Evolutionary conservation across 106 monocot genomes (phyloP).

Genomic region (Platanthera guangdongensis): DNA sequence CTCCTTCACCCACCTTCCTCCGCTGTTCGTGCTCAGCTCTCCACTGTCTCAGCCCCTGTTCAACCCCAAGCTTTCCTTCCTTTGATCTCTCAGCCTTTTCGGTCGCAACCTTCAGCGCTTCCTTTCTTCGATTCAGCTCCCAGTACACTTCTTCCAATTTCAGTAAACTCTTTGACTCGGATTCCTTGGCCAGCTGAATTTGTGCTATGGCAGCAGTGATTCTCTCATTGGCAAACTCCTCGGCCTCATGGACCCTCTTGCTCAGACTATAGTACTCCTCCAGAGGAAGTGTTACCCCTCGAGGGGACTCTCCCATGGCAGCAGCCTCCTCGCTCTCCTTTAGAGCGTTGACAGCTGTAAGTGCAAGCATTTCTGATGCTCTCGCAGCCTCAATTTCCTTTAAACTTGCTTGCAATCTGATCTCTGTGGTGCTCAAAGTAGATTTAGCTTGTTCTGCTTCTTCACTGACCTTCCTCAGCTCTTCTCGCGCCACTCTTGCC

Average conservation of each 20-base stretch:
- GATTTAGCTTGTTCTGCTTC: constrained; percentile 12
- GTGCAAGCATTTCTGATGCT: constrained; percentile 7
- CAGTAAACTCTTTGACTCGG: constrained; percentile 12
- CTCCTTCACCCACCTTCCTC: constrained; percentile 15
- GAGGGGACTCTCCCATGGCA: constrained; percentile 4
- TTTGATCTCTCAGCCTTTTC: constrained; percentile 13
- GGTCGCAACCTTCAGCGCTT: constrained; percentile 9
- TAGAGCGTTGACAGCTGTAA: constrained; percentile 5
- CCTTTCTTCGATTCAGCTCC: constrained; percentile 13
- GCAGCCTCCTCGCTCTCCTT: constrained; percentile 10
- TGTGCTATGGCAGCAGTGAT: constrained; percentile 7
- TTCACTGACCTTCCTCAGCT: constrained; percentile 2
- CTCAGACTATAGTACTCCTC: constrained; percentile 20
- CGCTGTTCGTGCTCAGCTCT: constrained; percentile 19
- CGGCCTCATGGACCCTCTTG: constrained; percentile 20
- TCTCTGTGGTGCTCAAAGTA: constrained; percentile 10
- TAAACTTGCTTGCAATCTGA: constrained; percentile 9
- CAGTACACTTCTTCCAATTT: constrained; percentile 14
- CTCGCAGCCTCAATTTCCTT: constrained; percentile 13
- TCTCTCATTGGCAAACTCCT: constrained; percentile 19
- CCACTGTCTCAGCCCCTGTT: constrained; percentile 22
- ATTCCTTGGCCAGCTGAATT: constrained; percentile 20
- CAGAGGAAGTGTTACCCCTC: constrained; percentile 10
- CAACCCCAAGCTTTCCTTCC: constrained; percentile 23
- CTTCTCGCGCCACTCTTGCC: constrained; percentile 7